Evolutionary conservation across 192 early-diverging fungal species (phyloP), one percentile per base, ranked within the genome.

Genomic region (Coemansia sp.): DNA sequence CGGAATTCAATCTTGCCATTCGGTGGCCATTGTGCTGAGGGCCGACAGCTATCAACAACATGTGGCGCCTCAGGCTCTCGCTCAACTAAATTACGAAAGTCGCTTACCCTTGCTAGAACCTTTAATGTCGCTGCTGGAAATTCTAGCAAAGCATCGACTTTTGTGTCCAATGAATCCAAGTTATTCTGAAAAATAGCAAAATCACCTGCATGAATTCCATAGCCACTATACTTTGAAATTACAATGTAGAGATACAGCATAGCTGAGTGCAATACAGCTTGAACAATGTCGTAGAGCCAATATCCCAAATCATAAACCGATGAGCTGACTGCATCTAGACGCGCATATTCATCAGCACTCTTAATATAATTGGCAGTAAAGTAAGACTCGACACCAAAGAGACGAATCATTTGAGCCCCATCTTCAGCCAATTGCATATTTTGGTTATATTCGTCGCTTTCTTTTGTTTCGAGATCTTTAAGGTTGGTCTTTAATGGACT

Each of bases 271-370:
- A 50, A 25, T 7, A 26, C 3, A 0, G 25, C n/a, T 45, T 20
- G 23, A 4, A 26, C 4, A 25, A 3, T 8, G 25, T 8, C 25
- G 23, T 4, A 31, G 31, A 31, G 1, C 31, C 31, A 4, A 31
- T 31, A 31, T 31, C 31, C 31, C 31, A 31, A 8, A 8, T 39
- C 2, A 39, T 39, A 13, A 13, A 8, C 8, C 13, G 47, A 2
- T 4, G 21, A 50, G 3, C 3, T 12, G 23, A 26, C 13, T 11
- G 3, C 25, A 1, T 8, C 23, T 10, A 50, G 5, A 56, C 84
- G 64, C 10, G 82, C 79, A 37, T 89, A 85, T 8, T 84, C 73
- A 68, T 94, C 86, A 23, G 85, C 77, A 1, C 83, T 66, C 2
- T 72, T 66, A 16, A 79, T 64, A 37, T 89, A 88, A 16, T 70